phyloP scores from a whole-genome alignment of 495 filamentous ascomycete genomes.

The Xeromyces bisporus region DNA sequence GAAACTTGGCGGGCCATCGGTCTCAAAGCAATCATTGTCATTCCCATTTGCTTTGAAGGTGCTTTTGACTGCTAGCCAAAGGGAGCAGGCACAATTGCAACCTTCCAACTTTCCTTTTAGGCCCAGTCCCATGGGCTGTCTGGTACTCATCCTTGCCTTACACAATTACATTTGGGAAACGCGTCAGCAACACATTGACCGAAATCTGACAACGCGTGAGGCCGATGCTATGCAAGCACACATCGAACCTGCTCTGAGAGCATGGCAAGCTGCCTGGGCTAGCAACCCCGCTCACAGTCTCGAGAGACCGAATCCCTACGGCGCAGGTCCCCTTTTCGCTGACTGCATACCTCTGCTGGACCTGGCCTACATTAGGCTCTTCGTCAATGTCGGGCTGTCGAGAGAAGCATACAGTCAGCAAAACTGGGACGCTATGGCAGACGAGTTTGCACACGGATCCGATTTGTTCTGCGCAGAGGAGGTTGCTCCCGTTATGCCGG shows the following conservation, averaged over 20 bases:
- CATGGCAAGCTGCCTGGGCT: slow-evolving; percentile 92
- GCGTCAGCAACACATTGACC: slow-evolving; percentile 73
- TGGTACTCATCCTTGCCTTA: slow-evolving; percentile 84
- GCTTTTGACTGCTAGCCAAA: slow-evolving; percentile 65
- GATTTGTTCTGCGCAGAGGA: slow-evolving; percentile 59
- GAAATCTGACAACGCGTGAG: slow-evolving; percentile 80
- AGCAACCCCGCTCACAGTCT: slow-evolving; percentile 73
- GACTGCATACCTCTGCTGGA: slow-evolving; percentile 92
- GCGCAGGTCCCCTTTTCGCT: slow-evolving; percentile 74
- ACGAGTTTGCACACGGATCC: slow-evolving; percentile 66
- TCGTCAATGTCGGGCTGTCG: slow-evolving; percentile 77
- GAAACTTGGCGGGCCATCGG: slow-evolving; percentile 50
- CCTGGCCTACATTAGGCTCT: slow-evolving; percentile 82
- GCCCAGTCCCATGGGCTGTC: slow-evolving; percentile 87
- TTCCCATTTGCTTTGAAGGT: slow-evolving; percentile 65
- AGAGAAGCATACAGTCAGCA: slow-evolving; percentile 93
- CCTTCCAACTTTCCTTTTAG: slow-evolving; percentile 48
- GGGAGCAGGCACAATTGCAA: slow-evolving; percentile 39
- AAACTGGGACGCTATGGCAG: slow-evolving; percentile 84
- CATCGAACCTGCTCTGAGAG: slow-evolving; percentile 84
- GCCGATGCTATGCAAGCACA: slow-evolving; percentile 93
- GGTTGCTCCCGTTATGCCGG: slow-evolving; percentile 12
- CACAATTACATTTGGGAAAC: slow-evolving; percentile 99
- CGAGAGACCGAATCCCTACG: slow-evolving; percentile 78
- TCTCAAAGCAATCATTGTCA: slow-evolving; percentile 45